Percentiles rank a stretch among this genome's conserved stretches.
These are phyloP conservation scores for cucumber (Cucumis sativus) DNA, from an alignment of 306 rosid genomes.

Conservation along the genomic window DNA sequence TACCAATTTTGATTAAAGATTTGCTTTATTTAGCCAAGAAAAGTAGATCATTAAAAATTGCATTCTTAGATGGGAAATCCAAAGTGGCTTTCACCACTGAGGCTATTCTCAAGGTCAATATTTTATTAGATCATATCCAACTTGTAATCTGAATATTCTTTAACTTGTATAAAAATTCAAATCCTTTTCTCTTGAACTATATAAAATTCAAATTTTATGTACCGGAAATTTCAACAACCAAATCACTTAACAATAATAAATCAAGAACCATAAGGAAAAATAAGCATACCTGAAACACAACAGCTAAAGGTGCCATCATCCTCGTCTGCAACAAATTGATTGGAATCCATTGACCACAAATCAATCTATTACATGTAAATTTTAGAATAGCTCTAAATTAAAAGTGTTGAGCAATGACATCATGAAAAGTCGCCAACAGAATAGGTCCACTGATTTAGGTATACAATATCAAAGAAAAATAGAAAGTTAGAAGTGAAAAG, in stretches of 20 bases:
- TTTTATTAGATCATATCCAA: not conserved
- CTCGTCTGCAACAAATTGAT: slow-evolving; percentile 81
- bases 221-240: not conserved
- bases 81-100: not conserved
- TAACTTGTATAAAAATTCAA: not conserved
- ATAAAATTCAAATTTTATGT: not conserved
- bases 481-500: no score
- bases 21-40: not conserved
- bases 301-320: slow-evolving; percentile 76
- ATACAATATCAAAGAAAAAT: no score
- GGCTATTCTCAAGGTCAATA: not conserved
- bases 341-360: slow-evolving; percentile 70
- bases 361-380: slow-evolving; percentile 30
- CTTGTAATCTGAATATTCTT: not conserved
- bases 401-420: not conserved
- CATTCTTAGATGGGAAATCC: not conserved
- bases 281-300: slow-evolving; percentile 67
- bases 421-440: not conserved
- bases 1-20: not conserved
- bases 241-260: not conserved
- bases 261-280: slow-evolving; percentile 1
- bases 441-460: not conserved
- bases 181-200: not conserved
- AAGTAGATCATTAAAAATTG: not conserved
- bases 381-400: not conserved